phyloP scores from a whole-genome alignment of 306 rosid genomes.

The Trifolium fragiferum region DNA sequence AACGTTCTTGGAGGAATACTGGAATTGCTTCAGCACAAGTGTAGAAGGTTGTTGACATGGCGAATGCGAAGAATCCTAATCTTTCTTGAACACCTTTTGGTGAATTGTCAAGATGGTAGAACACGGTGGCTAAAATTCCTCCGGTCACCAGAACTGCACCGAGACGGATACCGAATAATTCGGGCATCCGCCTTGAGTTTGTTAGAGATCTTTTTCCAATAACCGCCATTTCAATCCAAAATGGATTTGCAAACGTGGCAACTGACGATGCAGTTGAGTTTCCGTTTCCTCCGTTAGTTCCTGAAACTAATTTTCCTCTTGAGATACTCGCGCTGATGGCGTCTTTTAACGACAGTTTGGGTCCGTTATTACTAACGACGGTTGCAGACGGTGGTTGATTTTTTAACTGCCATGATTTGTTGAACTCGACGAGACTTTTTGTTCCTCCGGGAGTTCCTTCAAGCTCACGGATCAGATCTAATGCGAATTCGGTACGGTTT shows the following conservation, averaged over 20 bases:
- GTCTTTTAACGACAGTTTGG: slow-evolving; percentile 61
- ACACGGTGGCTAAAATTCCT: slow-evolving; percentile 73
- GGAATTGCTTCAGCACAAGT: slow-evolving; percentile 95
- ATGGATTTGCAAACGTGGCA: slow-evolving; percentile 74
- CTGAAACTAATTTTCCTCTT: slow-evolving; percentile 76
- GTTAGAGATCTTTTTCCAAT: slow-evolving; percentile 65
- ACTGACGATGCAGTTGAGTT: slow-evolving; percentile 45
- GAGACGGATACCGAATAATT: slow-evolving; percentile 74
- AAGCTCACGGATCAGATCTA: slow-evolving; percentile 77
- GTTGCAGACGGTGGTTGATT: neutral
- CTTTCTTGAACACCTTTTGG: slow-evolving; percentile 82
- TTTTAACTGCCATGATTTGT: slow-evolving; percentile 66
- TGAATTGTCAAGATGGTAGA: slow-evolving; percentile 68
- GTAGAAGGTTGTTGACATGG: slow-evolving; percentile 93
- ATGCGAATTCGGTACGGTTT: slow-evolving; percentile 80
- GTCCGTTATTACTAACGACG: neutral
- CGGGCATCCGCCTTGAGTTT: slow-evolving; percentile 82
- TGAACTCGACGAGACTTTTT: slow-evolving; percentile 72
- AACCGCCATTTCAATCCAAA: slow-evolving; percentile 75
- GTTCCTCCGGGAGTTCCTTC: slow-evolving; percentile 74
- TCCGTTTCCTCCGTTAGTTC: slow-evolving; percentile 47
- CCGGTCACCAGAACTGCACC: slow-evolving; percentile 86
- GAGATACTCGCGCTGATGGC: slow-evolving; percentile 84
- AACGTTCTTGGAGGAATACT: slow-evolving; percentile 84
- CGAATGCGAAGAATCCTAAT: slow-evolving; percentile 86